Percentiles rank a stretch among this genome's conserved stretches.
phyloP scores from a whole-genome alignment of 192 early-diverging fungal genomes.

The Coemansia brasiliensis region DNA sequence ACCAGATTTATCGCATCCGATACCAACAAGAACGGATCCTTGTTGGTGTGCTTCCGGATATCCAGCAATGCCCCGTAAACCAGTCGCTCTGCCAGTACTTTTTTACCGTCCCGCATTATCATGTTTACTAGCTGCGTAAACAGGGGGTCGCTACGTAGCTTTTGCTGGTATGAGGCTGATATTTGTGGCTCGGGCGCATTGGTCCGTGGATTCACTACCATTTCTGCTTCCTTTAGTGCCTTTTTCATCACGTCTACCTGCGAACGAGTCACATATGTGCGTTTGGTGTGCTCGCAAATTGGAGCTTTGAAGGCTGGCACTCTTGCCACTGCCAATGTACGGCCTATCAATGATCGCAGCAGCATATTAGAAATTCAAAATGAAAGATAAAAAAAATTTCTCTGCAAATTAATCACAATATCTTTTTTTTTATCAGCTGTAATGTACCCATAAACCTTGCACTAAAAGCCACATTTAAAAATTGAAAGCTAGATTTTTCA shows the following conservation, averaged over 20 bases:
- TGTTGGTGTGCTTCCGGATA: constrained; percentile 63
- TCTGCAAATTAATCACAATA: not conserved
- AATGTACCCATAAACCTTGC: not conserved
- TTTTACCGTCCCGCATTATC: constrained; percentile 92
- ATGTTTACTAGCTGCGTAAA: constrained; percentile 82
- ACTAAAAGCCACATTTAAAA: not conserved
- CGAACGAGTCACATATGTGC: not conserved
- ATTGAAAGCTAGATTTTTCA: too few relatives aligned
- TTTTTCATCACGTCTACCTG: not conserved
- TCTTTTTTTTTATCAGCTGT: constrained; percentile 2
- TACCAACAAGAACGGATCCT: constrained; percentile 67
- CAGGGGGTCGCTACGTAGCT: constrained; percentile 62
- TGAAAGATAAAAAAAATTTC: not conserved
- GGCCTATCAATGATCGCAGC: constrained; percentile 3
- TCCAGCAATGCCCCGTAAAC: constrained; percentile 67
- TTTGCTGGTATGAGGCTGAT: constrained; percentile 33
- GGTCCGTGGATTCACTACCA: constrained; percentile 27
- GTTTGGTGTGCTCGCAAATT: too few relatives aligned
- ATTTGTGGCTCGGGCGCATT: constrained; percentile 25
- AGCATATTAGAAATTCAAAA: not conserved
- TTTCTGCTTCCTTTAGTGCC: constrained; percentile 5
- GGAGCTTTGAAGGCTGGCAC: not conserved
- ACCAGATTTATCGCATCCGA: constrained; percentile 71
- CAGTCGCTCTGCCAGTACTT: constrained; percentile 69
- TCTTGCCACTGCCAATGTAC: not conserved